Base-by-base conservation (phyloP, 2,329 filamentous ascomycete species). In the Fusarium pininemorale region DNA sequence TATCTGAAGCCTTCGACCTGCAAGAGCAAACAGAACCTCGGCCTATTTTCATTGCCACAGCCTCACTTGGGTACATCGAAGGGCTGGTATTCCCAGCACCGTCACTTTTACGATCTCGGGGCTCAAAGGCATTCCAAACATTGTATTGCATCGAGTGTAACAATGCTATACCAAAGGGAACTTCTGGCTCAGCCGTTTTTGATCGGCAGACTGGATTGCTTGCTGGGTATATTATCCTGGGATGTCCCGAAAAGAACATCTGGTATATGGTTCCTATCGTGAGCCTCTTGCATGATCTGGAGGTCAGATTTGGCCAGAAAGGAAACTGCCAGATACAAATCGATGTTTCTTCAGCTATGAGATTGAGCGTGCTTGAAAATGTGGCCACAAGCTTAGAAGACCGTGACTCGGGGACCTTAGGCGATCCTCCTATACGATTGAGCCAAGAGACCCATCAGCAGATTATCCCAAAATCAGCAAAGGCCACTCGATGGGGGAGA, bases 161-260 rank as follows among this genome's bases (percentile, higher is more conserved):
- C 13, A 5, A 7, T 1, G 0, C 8, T 22, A 3, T 47, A 6
- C 18, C 44, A 0, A 7, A 7, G 4, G 26, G 26, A 5, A 3
- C 18, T 22, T 48, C 45, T 22, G 45, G 45, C 0, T 48, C 45
- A 0, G 45, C 45, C 3, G 26, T 28, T 6, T 48, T 48, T 3
- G 26, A 48, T 1, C 28, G 3, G 18, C 0, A 0, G 3, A 48
- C 26, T 5, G 45, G 45, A 3, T 5, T 22, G 0, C 26, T 48
- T 5, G 20, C 45, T 22, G 45, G 45, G 0, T 2, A 48, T 15
- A 3, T 30, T 0, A 7, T 48, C 0, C 26, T 48, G 0, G 45
- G 45, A 6, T 48, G 26, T 3, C 45, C 45, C 3, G 20, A 48
- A 11, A 16, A n/a, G 14, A n/a, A n/a, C 0, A n/a, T n/a, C 10